Evolutionary conservation across 768 basidiomycete species (phyloP), one percentile per base, ranked within the genome.

Genomic region (Leccinum aurantiacum): DNA sequence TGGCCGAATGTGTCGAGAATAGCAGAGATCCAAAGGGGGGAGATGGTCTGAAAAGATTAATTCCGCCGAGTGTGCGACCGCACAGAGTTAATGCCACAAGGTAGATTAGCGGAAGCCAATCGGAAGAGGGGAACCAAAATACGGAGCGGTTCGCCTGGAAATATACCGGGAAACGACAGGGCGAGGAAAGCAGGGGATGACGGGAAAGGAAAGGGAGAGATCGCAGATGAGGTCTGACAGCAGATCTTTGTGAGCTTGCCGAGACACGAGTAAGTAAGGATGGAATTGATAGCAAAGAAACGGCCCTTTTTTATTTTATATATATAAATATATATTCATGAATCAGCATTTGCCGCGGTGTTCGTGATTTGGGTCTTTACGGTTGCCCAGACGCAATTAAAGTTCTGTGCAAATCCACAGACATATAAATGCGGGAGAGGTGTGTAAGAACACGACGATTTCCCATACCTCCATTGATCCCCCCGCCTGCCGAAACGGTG

Each of bases 101-200:
- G 76, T 70, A 54, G n/a, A 58, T 57, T 63, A 65, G 67, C 54
- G 61, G 61, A 66, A 64, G 61, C 80, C 79, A 83, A 83, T 83
- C 82, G 82, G 84, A 76, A 70, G 63, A 60, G 63, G 66, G 63
- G 74, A 71, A 63, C 71, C 59, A 68, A 65, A 70, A 67, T 66
- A 80, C 80, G 80, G 83, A 74, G 74, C 79, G 82, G 79, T 75
- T 64, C 62, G 64, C 70, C 67, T 74, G 69, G 70, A 73, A 73
- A 77, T 75, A 75, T 67, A 68, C 71, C 71, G 67, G 67, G 65
- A 57, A 75, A 76, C 74, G 79, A 79, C 76, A 77, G 75, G 77
- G 56, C 67, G 67, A 71, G 63, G 68, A 68, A 73, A 70, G 60
- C 63, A 64, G 63, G 62, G 48, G 58, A 55, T 65, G 60, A 74